Conservation (phyloP, 176 grass and related monocot genomes). For the Triticum monococcum region DNA sequence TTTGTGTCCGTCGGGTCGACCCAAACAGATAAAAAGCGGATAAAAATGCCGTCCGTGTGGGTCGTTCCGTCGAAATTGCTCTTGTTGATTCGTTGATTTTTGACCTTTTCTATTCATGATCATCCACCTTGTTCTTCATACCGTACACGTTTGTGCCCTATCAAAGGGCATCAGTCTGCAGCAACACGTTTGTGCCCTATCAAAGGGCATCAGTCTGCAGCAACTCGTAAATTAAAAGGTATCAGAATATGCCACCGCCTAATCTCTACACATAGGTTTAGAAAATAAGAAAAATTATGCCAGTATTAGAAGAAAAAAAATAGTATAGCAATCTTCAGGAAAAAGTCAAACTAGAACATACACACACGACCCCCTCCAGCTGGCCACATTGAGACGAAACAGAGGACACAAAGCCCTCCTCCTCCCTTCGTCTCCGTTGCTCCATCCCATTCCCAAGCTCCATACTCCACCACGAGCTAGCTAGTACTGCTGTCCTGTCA, state of each 20-base stretch:
- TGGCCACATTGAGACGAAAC: neutral
- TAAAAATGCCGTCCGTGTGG: too few species aligned
- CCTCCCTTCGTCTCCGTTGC: neutral
- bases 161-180: neutral
- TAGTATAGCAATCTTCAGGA: neutral
- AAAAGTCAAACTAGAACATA: constrained; percentile 24
- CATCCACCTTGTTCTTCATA: neutral
- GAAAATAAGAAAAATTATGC: too few species aligned
- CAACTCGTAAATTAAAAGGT: neutral
- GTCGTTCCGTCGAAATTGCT: too few species aligned
- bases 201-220: neutral
- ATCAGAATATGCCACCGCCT: neutral
- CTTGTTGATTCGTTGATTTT: too few species aligned
- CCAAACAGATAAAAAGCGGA: too few species aligned
- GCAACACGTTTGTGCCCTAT: neutral
- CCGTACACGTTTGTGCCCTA: neutral
- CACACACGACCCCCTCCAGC: neutral
- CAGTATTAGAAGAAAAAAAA: too few species aligned
- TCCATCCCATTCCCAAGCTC: neutral
- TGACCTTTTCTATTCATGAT: neutral
- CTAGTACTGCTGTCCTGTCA: neutral
- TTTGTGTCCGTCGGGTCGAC: too few species aligned
- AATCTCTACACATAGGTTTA: too few species aligned
- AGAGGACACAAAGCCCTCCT: neutral
- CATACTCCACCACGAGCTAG: neutral